Evolutionary conservation across 768 basidiomycete genomes (phyloP).

Genomic region (Naematelia encephala): DNA sequence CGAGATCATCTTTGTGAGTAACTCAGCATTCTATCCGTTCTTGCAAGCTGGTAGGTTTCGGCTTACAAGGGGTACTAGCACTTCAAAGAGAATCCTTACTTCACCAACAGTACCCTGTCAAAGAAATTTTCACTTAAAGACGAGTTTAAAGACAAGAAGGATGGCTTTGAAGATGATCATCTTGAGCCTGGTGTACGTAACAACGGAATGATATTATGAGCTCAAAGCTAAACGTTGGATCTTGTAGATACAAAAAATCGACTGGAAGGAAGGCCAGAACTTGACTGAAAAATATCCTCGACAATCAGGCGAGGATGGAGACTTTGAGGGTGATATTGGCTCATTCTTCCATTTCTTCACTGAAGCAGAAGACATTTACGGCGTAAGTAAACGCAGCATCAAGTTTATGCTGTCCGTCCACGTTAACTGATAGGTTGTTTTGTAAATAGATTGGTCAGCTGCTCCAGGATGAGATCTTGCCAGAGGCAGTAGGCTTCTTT

Average conservation of each 20-base stretch:
- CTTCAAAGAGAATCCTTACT: slow-evolving; percentile 51
- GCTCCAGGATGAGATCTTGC: slow-evolving; percentile 36
- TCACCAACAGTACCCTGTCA: slow-evolving; percentile 42
- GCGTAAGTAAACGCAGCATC: no score
- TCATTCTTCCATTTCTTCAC: slow-evolving; percentile 49
- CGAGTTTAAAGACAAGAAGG: neutral
- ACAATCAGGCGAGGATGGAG: slow-evolving; percentile 12
- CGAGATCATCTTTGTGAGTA: slow-evolving; percentile 81
- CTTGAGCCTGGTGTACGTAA: slow-evolving; percentile 7
- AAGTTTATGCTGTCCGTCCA: no score
- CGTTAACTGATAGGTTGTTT: no score
- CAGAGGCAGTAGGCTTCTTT: slow-evolving; percentile 42
- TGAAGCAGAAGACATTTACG: slow-evolving; percentile 27
- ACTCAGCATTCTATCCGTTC: neutral
- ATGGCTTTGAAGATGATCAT: slow-evolving; percentile 11
- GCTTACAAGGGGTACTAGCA: slow-evolving; percentile 20
- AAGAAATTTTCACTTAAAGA: slow-evolving; percentile 38
- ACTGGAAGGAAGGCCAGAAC: slow-evolving; percentile 48
- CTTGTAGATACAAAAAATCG: slow-evolving; percentile 21
- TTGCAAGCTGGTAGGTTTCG: slow-evolving; percentile 4
- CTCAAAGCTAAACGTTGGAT: no score
- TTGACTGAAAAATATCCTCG: slow-evolving; percentile 40
- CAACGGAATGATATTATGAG: no score
- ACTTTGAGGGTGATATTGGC: slow-evolving; percentile 46
- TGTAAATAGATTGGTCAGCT: slow-evolving; percentile 32